Percentiles rank a stretch among this genome's conserved stretches.
Conservation (phyloP, 345 rosid genomes). For the Gossypium ekmanianum region DNA sequence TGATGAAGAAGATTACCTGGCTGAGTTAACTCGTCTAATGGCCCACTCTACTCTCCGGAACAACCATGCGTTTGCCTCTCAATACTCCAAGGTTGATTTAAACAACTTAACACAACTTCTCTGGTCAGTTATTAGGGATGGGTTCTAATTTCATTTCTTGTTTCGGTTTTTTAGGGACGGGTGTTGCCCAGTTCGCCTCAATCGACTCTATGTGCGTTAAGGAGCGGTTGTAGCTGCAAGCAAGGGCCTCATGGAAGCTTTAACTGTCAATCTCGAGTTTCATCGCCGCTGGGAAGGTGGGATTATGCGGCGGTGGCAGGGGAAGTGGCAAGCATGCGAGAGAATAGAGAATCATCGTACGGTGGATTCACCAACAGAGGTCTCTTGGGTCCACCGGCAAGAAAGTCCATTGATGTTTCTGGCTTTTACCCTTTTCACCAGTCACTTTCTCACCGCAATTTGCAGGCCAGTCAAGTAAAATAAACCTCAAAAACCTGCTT, state of each 20-base stretch:
- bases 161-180: slow-evolving; percentile 20
- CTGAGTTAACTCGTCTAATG: slow-evolving; percentile 42
- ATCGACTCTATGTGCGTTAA: slow-evolving; percentile 41
- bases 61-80: slow-evolving; percentile 13
- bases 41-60: slow-evolving; percentile 34
- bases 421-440: slow-evolving; percentile 27
- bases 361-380: slow-evolving; percentile 26
- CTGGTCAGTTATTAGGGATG: background rate
- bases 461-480: slow-evolving; percentile 54
- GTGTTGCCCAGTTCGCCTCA: slow-evolving; percentile 40
- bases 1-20: slow-evolving; percentile 50
- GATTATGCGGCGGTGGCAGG: slow-evolving; percentile 52
- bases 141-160: background rate
- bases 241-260: slow-evolving; percentile 36
- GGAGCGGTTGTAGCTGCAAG: slow-evolving; percentile 34
- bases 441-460: slow-evolving; percentile 45
- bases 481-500: background rate
- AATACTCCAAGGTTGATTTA: slow-evolving; percentile 34
- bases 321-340: slow-evolving; percentile 40
- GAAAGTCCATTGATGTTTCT: slow-evolving; percentile 25
- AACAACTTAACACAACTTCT: background rate
- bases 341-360: slow-evolving; percentile 21
- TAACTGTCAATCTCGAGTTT: slow-evolving; percentile 15
- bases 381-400: slow-evolving; percentile 25
- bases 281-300: slow-evolving; percentile 44